Evolutionary conservation across 768 basidiomycete species (phyloP).

Genomic region (Leccinum sublutescens): DNA sequence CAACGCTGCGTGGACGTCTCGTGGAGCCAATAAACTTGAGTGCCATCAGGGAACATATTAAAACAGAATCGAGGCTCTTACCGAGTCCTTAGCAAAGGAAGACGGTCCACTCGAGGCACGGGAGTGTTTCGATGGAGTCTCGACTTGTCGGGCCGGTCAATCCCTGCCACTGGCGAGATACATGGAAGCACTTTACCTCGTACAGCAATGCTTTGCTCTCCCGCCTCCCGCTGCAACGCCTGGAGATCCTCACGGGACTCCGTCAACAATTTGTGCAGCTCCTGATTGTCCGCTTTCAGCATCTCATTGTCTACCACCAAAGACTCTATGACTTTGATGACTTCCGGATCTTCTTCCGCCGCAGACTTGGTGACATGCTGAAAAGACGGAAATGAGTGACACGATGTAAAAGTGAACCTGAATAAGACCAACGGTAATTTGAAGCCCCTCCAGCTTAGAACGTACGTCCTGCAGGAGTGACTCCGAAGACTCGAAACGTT

Average conservation of each 20-base stretch:
- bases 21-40: constrained; percentile 24
- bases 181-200: constrained; percentile 35
- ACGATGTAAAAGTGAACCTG: not conserved
- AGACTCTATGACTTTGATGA: constrained; percentile 73
- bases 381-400: constrained; percentile 17
- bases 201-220: constrained; percentile 61
- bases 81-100: constrained; percentile 42
- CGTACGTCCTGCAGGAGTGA: constrained; percentile 66
- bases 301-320: constrained; percentile 83
- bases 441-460: constrained; percentile 57
- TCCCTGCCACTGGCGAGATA: not conserved
- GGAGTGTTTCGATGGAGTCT: constrained; percentile 39
- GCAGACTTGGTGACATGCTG: constrained; percentile 41
- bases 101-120: constrained; percentile 45
- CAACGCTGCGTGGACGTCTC: constrained; percentile 37
- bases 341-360: constrained; percentile 50
- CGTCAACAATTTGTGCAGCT: constrained; percentile 69
- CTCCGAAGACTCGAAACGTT: constrained; percentile 65
- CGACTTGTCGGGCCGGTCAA: constrained; percentile 24
- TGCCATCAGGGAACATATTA: constrained; percentile 24
- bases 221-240: constrained; percentile 67
- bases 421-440: constrained; percentile 47
- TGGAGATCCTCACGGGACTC: constrained; percentile 79
- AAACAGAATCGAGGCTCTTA: constrained; percentile 34
- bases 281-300: constrained; percentile 77